These are phyloP conservation scores for Malassezia nana DNA, from an alignment of 1,284 basidiomycete genomes.

Conservation along the genomic window DNA sequence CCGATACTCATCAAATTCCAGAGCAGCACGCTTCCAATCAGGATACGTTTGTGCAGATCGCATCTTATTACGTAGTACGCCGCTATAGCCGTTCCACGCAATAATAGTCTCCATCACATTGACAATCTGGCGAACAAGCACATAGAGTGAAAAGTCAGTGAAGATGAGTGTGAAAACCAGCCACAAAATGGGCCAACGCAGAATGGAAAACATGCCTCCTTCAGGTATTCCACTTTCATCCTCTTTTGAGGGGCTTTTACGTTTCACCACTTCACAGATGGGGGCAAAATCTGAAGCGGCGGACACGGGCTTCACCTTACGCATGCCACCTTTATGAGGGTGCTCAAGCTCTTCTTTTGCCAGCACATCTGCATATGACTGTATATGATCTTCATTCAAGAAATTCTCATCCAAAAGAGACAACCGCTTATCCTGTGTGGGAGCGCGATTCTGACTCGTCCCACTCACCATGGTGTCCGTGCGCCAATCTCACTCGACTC, in stretches of 20 bases:
- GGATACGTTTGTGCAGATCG: constrained; percentile 64
- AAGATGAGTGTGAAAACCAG: constrained; percentile 77
- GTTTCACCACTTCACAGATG: constrained; percentile 27
- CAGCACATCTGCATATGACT: constrained; percentile 9
- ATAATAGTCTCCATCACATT: constrained; percentile 38
- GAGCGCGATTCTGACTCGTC: not conserved
- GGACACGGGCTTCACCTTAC: constrained; percentile 19
- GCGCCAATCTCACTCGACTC: not conserved
- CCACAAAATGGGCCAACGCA: constrained; percentile 50
- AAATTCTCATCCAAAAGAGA: constrained; percentile 1
- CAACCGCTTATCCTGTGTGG: not conserved
- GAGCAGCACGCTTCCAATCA: constrained; percentile 71
- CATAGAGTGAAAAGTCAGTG: constrained; percentile 70
- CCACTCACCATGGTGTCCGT: not conserved
- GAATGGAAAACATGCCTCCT: constrained; percentile 34
- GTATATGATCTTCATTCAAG: constrained; percentile 1
- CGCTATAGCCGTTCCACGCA: constrained; percentile 73
- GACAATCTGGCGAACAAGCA: constrained; percentile 77
- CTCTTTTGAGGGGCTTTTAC: constrained; percentile 1
- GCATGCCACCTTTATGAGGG: not conserved
- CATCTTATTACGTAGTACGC: constrained; percentile 63
- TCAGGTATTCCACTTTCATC: constrained; percentile 35
- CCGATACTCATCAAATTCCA: constrained; percentile 59
- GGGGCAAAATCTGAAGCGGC: constrained; percentile 46
- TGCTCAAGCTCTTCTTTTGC: not conserved